phyloP scores from a whole-genome alignment of 768 basidiomycete genomes.

The Russula sp. region DNA sequence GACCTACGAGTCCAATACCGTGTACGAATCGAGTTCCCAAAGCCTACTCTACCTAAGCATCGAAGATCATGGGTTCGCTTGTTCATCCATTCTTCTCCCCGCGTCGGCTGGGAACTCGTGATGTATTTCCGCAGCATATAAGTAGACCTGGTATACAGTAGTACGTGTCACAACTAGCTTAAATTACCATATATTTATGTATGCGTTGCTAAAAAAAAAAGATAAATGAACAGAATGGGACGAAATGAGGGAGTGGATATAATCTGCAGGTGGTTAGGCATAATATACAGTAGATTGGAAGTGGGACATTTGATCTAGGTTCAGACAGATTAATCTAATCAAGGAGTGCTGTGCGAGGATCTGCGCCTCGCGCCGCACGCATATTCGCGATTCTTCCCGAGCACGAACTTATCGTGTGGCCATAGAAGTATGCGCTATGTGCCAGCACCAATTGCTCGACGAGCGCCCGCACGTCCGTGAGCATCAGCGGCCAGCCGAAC shows the following conservation, averaged over 20 bases:
- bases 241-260: neutral
- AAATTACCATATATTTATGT: neutral
- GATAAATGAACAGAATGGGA: neutral
- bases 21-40: neutral
- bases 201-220: neutral
- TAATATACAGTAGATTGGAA: too few relatives aligned
- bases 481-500: slow-evolving; percentile 44
- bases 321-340: slow-evolving; percentile 35
- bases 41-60: neutral
- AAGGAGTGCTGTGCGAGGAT: slow-evolving; percentile 35
- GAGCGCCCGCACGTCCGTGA: slow-evolving; percentile 45
- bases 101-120: neutral
- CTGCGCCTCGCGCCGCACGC: slow-evolving; percentile 40
- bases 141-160: neutral
- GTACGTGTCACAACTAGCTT: neutral
- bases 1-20: neutral
- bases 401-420: slow-evolving; percentile 39
- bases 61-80: neutral
- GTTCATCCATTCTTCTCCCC: neutral
- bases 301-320: neutral
- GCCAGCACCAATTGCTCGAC: slow-evolving; percentile 43
- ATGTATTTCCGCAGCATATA: neutral
- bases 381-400: slow-evolving; percentile 42
- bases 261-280: neutral
- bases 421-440: slow-evolving; percentile 41